Evolutionary conservation across 2,329 filamentous ascomycete genomes (phyloP).

Genomic region (Chaetomiaceae sp.): DNA sequence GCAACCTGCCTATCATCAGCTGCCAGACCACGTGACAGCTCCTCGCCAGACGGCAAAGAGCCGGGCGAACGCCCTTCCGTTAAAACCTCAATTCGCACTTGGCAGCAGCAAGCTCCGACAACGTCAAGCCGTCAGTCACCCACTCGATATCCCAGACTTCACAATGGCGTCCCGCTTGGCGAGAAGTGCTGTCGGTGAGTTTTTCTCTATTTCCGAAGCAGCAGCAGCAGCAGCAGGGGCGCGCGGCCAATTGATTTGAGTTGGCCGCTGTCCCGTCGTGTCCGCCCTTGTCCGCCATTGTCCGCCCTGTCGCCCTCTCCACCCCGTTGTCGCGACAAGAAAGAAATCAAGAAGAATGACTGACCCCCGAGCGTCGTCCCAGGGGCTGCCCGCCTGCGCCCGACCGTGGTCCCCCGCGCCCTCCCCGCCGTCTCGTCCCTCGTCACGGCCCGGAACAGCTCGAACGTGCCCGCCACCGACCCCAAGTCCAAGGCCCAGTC

Average conservation of each 20-base stretch:
- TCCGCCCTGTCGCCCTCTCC: too few species aligned
- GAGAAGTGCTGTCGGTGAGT: constrained; percentile 91
- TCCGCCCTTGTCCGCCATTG: too few species aligned
- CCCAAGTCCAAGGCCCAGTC: constrained; percentile 97
- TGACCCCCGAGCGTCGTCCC: constrained; percentile 26
- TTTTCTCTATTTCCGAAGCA: too few species aligned
- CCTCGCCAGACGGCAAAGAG: constrained; percentile 48
- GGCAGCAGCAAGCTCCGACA: constrained; percentile 36
- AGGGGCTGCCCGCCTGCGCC: constrained; percentile 91
- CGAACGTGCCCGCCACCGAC: constrained; percentile 76
- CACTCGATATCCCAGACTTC: constrained; percentile 54
- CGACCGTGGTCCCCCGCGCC: constrained; percentile 68
- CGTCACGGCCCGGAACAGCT: constrained; percentile 63
- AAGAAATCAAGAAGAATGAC: too few species aligned
- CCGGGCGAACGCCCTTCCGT: constrained; percentile 33
- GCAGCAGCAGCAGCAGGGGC: too few species aligned
- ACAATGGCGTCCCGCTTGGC: constrained; percentile 98
- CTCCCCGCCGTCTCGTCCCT: constrained; percentile 69
- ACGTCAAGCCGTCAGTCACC: constrained; percentile 39
- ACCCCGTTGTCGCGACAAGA: too few species aligned
- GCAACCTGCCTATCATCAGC: constrained; percentile 5
- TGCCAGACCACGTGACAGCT: constrained; percentile 29
- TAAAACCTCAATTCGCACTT: constrained; percentile 41
- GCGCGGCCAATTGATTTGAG: too few species aligned
- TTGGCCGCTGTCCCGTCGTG: background rate